Conservation (phyloP, 2,329 filamentous ascomycete genomes). For the Lizonia empirigonia region DNA sequence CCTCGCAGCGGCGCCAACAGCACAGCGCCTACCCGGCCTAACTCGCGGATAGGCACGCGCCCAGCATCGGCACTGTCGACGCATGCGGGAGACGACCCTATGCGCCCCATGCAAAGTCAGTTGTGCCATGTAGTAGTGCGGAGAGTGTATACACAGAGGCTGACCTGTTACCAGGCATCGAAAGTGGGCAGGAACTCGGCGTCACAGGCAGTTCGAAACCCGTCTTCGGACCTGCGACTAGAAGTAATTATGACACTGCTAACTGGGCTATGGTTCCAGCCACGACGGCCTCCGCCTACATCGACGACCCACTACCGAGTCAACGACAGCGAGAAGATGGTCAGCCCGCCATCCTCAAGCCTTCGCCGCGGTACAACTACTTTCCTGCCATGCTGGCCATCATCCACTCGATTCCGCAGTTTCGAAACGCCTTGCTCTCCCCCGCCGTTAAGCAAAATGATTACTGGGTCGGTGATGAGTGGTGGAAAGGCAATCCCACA, state of each 20-base stretch:
- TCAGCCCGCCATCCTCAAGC: conserved; percentile 64
- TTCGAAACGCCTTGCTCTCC: conserved; percentile 61
- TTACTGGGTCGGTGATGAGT: conserved; percentile 63
- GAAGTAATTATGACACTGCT: conserved; percentile 59
- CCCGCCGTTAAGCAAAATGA: conserved; percentile 52
- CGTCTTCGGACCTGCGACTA: conserved; percentile 61
- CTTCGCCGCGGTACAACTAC: conserved; percentile 58
- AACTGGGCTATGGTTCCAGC: conserved; percentile 63
- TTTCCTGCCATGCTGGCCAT: conserved; percentile 65
- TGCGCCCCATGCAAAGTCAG: conserved; percentile 44
- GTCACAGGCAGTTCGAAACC: conserved; percentile 51
- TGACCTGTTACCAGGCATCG: conserved; percentile 39
- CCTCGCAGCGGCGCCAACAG: conserved; percentile 40
- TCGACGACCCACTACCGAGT: conserved; percentile 59
- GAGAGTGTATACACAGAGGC: conserved; percentile 1
- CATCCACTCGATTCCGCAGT: conserved; percentile 64
- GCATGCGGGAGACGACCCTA: conserved; percentile 38
- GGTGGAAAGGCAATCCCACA: conserved; percentile 66
- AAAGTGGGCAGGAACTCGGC: conserved; percentile 59
- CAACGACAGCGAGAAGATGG: conserved; percentile 55
- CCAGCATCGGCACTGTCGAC: conserved; percentile 38
- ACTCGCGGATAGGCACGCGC: conserved; percentile 40
- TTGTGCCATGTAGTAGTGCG: conserved; percentile 2
- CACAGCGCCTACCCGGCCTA: conserved; percentile 45
- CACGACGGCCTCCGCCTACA: conserved; percentile 54